Base-by-base conservation (phyloP, 2,329 filamentous ascomycete species). In the Fonsecaea nubica region DNA sequence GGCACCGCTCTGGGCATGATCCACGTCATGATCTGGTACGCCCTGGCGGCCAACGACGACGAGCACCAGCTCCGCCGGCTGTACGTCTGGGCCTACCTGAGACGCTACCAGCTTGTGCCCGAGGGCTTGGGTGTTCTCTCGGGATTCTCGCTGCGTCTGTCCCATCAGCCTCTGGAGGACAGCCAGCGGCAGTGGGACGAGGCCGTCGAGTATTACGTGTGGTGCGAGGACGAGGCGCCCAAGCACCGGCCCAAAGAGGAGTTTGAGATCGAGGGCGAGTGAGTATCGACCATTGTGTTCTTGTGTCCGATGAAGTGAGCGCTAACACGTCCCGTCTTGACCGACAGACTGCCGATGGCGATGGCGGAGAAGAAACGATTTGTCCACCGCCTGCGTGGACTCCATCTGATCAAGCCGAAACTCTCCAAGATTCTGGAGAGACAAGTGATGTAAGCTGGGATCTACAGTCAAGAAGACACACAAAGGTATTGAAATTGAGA, bases 81-180 rank as follows among this genome's bases (percentile, higher is more conserved):
- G 45, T 50, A 50, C 18, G 45, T 50, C 18, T 50, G 45, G 45
- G 45, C 45, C 18, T 50, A 50, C 18, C n/a, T 50, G 18, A 8
- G 45, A 6, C 45, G 9, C 45, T 50, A 50, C 18, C 3, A 25
- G 9, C 18, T 50, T 18, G 45, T 50, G 10, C 18, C 8, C 45
- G 18, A 10, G 18, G 45, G 45, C 45, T 21, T 50, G 8, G 45
- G 45, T 2, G 45, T 50, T 18, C 45, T 50, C 45, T 21, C 45
- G 18, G 3, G 9, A 18, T 50, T 50, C 9, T 50, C 45, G 18
- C 21, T 50, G 45, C 18, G 18, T 9, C 45, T 50, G 18, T 50
- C 45, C 8, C 45, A 50, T 12, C 45, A 50, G 21, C 45, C 45
- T 12, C 45, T 50, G 6, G 45, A 50, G 45, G 18, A 25, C 6